Conservation (phyloP, 2,329 filamentous ascomycete species). For the Alternaria viburni region DNA sequence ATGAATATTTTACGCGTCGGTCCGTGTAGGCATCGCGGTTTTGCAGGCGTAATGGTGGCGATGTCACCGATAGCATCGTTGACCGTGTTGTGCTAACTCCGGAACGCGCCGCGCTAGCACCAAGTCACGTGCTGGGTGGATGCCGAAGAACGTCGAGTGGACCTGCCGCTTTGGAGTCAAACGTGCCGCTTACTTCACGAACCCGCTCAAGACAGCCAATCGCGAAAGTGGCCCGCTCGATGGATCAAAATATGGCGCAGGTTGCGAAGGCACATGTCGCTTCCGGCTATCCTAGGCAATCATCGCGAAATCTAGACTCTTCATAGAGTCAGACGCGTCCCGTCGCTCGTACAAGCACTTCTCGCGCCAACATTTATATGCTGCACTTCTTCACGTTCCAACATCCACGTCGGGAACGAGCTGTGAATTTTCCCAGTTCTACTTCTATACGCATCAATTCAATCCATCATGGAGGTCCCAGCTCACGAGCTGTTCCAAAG, state of each 20-base stretch:
- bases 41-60: constrained; percentile 28
- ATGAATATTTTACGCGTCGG: constrained; percentile 32
- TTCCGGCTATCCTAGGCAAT: not conserved
- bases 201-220: not conserved
- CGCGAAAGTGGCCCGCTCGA: not conserved
- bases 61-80: constrained; percentile 16
- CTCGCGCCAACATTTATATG: not conserved
- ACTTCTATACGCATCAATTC: not conserved
- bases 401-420: not conserved
- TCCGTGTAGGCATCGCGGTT: constrained; percentile 14
- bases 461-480: constrained; percentile 16
- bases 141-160: not conserved
- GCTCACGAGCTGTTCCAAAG: constrained; percentile 18
- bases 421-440: not conserved
- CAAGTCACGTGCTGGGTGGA: constrained; percentile 33
- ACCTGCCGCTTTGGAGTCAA: not conserved
- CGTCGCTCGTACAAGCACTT: not conserved
- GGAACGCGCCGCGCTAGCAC: constrained; percentile 31
- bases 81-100: constrained; percentile 27
- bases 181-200: constrained; percentile 1
- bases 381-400: not conserved
- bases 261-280: constrained; percentile 2
- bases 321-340: constrained; percentile 1
- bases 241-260: not conserved
- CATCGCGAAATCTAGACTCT: not conserved